These are phyloP conservation scores for Blastocystis sp. DNA, from an alignment of 352 stramenopile genomes.

Conservation along the genomic window DNA sequence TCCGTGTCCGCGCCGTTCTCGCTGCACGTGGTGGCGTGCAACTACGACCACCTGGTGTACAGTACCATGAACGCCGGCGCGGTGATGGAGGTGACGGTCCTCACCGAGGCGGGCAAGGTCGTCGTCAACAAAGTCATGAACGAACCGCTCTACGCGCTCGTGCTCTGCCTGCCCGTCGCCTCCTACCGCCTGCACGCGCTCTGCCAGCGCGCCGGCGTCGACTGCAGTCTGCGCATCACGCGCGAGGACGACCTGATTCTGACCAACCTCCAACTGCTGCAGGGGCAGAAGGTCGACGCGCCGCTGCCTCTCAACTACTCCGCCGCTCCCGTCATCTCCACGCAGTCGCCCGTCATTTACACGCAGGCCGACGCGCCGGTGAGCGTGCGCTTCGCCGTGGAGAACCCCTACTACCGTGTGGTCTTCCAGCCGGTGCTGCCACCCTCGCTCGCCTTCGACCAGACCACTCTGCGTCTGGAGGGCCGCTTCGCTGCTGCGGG, in stretches of 20 bases:
- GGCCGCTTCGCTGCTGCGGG: not conserved
- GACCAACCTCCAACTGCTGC: not conserved
- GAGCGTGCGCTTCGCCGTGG: not conserved
- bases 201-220: not conserved
- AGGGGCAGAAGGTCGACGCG: not conserved
- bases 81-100: not conserved
- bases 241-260: slow-evolving; percentile 16
- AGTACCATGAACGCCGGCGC: no score
- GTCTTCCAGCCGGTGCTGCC: slow-evolving; percentile 22
- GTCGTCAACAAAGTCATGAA: not conserved
- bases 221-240: not conserved
- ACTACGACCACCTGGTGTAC: no score
- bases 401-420: not conserved
- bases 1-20: no score
- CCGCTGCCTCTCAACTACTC: not conserved
- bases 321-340: not conserved
- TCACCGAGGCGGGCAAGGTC: not conserved
- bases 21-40: no score
- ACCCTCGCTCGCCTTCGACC: slow-evolving; percentile 12
- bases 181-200: not conserved
- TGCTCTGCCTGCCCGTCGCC: not conserved
- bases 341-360: not conserved
- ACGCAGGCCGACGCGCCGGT: not conserved
- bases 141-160: slow-evolving; percentile 8
- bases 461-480: not conserved